A percentile compares a stretch with the other conserved stretches of the same genome.
Conservation (phyloP, 768 basidiomycete genomes). For the Serendipita sp. region DNA sequence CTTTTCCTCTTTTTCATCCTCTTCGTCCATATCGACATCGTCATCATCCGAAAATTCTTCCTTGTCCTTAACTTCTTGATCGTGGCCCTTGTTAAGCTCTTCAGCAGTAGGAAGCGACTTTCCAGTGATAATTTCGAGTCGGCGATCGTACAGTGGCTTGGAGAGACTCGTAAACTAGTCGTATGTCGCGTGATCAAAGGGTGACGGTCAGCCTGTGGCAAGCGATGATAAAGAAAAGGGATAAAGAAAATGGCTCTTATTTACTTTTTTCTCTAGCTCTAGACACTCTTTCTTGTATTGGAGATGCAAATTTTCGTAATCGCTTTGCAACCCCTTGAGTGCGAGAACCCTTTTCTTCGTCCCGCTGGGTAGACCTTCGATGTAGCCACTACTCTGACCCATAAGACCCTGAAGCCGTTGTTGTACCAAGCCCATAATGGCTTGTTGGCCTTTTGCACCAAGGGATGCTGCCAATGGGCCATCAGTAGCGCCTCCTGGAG, state of each 20-base stretch:
- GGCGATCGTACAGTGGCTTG: constrained; percentile 70
- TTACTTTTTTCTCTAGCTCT: constrained; percentile 88
- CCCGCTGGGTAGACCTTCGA: constrained; percentile 69
- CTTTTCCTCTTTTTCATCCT: constrained; percentile 42
- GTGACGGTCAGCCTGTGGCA: neutral
- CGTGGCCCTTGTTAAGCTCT: constrained; percentile 70
- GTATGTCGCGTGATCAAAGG: neutral
- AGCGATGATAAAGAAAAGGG: constrained; percentile 7
- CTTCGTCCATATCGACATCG: constrained; percentile 17
- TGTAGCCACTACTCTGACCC: constrained; percentile 87
- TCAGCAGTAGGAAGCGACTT: constrained; percentile 52
- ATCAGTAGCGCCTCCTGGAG: constrained; percentile 22
- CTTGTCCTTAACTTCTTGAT: constrained; percentile 59
- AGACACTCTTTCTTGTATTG: constrained; percentile 91
- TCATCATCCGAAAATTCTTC: constrained; percentile 19
- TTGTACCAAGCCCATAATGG: constrained; percentile 76
- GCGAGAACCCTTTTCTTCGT: constrained; percentile 79
- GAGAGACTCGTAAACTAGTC: constrained; percentile 26
- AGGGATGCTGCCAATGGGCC: constrained; percentile 21
- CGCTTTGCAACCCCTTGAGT: constrained; percentile 83
- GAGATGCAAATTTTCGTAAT: constrained; percentile 81
- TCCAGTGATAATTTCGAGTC: constrained; percentile 71
- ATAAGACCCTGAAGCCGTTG: constrained; percentile 70
- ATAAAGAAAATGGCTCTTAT: constrained; percentile 12
- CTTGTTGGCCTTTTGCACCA: constrained; percentile 25